Conservation (phyloP, 495 filamentous ascomycete genomes). For the Aspergillus mulundensis region DNA sequence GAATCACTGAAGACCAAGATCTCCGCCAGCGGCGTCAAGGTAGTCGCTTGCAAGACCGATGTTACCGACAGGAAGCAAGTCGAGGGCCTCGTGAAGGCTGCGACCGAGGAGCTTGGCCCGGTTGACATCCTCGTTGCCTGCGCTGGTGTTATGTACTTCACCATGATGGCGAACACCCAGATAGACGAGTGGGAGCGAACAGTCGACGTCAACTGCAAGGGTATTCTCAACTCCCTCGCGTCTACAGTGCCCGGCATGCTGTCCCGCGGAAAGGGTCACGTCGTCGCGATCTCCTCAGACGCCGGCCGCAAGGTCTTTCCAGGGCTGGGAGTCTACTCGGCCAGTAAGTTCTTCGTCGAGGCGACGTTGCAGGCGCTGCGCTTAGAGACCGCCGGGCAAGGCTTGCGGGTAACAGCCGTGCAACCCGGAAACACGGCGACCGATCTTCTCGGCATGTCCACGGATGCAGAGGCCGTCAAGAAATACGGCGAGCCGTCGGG, state of each 20-base stretch:
- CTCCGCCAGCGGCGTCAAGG: conserved; percentile 46
- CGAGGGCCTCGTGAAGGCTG: conserved; percentile 48
- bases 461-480: conserved; percentile 63
- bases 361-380: conserved; percentile 62
- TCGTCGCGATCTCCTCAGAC: conserved; percentile 68
- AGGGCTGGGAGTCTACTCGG: conserved; percentile 67
- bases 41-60: conserved; percentile 57
- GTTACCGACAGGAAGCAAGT: conserved; percentile 55
- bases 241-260: conserved; percentile 61
- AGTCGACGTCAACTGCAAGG: conserved; percentile 70
- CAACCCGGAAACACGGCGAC: conserved; percentile 66
- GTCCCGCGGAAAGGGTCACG: conserved; percentile 53
- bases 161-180: conserved; percentile 64
- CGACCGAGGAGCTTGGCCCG: conserved; percentile 54
- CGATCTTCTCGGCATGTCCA: conserved; percentile 60
- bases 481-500: conserved; percentile 64
- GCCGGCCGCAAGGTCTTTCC: conserved; percentile 69
- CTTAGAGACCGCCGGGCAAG: conserved; percentile 61
- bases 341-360: conserved; percentile 71
- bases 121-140: conserved; percentile 65
- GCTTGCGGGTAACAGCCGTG: conserved; percentile 59
- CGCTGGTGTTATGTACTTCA: conserved; percentile 73
- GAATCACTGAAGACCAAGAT: conserved; percentile 52
- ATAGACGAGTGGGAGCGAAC: conserved; percentile 66
- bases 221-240: conserved; percentile 58